A percentile compares a stretch with the other conserved stretches of the same genome.
Conservation (phyloP, 2,329 filamentous ascomycete species). For the Pochonia chlamydosporia region DNA sequence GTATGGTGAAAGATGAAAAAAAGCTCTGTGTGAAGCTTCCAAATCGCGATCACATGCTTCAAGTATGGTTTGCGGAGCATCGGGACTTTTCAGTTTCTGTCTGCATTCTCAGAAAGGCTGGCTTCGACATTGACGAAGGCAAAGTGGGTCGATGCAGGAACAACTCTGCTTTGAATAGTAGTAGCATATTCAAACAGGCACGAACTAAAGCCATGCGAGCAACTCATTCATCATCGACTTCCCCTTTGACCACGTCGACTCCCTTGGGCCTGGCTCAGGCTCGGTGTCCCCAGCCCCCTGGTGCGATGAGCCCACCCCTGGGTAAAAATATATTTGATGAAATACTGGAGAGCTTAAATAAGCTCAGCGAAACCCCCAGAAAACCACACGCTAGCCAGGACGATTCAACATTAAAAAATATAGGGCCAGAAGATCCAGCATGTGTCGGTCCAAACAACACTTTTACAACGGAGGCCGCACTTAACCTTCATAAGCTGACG, state of each 20-base stretch:
- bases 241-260: conserved; percentile 8
- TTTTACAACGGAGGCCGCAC: conserved; percentile 11
- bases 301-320: background rate
- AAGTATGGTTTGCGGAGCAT: conserved; percentile 21
- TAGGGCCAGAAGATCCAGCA: conserved; percentile 1
- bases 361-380: background rate
- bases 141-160: background rate
- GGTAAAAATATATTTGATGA: conserved; percentile 6
- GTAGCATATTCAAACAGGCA: too few species aligned
- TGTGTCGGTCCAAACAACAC: conserved; percentile 20
- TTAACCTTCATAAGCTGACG: conserved; percentile 14
- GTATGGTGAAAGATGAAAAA: conserved; percentile 13
- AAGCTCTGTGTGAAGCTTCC: conserved; percentile 20
- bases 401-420: background rate
- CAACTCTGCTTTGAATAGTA: conserved; percentile 6
- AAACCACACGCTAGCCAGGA: background rate
- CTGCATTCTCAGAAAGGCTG: conserved; percentile 24
- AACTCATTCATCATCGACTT: conserved; percentile 25
- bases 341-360: conserved; percentile 6
- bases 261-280: conserved; percentile 5
- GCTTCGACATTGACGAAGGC: conserved; percentile 20
- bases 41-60: conserved; percentile 17
- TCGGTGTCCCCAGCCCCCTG: conserved; percentile 6
- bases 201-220: too few species aligned
- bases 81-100: conserved; percentile 27